Base-by-base conservation (phyloP, 805 yeast species). In the Candida yuanshanica region DNA sequence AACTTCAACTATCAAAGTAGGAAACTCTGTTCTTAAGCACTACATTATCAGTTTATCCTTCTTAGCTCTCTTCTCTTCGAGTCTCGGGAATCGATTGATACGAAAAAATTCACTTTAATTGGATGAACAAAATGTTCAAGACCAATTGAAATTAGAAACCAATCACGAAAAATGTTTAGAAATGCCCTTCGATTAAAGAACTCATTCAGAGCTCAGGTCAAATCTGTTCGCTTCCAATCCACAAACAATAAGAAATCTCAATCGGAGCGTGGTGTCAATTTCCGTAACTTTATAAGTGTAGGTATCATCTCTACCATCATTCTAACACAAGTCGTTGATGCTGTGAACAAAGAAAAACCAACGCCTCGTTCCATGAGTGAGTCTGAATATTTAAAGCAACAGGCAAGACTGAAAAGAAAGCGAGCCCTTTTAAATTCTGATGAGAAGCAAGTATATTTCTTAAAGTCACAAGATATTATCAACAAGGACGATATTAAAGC, bases 391-490 rank as follows among this genome's bases (percentile, higher is more conserved):
- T 78, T 61, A 53, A 68, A 59, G 36, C 64, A 60, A 11, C 63
- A 65, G 50, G 65, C 70, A 11, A 78, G 81, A 7, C 61, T 78
- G 53, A 77, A 64, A 49, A 68, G 84, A 54, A 63, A 77, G 34
- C 56, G 63, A 26, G 64, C 70, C 37, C 45, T 75, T 38, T 68
- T 76, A 39, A 49, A 61, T 2, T 61, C 56, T 5, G 74, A 67
- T 25, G 62, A 66, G 14, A 60, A 72, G 35, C 64, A 70, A 43
- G 64, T 70, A 25, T 62, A 68, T 26, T 68, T 69, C 47, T 65
- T 65, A 7, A 58, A 73, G 34, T 26, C 44, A 5, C 36, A 36
- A 5, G 35, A 55, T 49, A 12, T 40, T 29, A 17, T 18, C 8
- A 17, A 17, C 3, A 36, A 33, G 13, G 42, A 43, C 52, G 9